Percentiles rank a stretch among this genome's conserved stretches.
phyloP scores from a whole-genome alignment of 345 rosid species.

The Moricandia moricandioides region DNA sequence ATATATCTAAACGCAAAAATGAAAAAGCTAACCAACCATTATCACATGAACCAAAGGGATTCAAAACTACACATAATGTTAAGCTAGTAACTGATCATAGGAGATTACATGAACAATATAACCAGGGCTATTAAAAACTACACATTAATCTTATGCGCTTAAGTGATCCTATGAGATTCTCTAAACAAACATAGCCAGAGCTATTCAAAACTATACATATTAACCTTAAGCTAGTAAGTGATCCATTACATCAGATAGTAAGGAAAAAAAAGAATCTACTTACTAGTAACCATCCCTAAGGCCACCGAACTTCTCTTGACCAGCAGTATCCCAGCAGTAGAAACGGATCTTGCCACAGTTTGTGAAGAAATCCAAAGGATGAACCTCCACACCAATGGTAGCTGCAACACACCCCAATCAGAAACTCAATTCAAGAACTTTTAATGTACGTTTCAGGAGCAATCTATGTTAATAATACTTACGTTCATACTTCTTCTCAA shows the following conservation, averaged over 20 bases:
- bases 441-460: not conserved
- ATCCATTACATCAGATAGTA: not conserved
- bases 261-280: constrained; percentile 14
- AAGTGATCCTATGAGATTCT: not conserved
- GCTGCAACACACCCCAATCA: constrained; percentile 44
- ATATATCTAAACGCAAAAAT: not conserved
- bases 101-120: not conserved
- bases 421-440: not conserved
- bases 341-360: constrained; percentile 89
- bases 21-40: not conserved
- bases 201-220: not conserved
- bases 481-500: constrained; percentile 96
- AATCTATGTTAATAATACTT: constrained; percentile 27
- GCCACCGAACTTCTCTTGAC: constrained; percentile 95
- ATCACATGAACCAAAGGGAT: not conserved
- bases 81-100: not conserved
- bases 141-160: not conserved
- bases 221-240: not conserved
- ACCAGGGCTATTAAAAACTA: not conserved
- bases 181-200: not conserved
- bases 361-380: constrained; percentile 88
- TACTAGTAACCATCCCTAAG: constrained; percentile 96
- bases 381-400: constrained; percentile 96
- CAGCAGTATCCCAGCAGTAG: constrained; percentile 98
- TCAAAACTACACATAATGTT: not conserved